Evolutionary conservation across 345 rosid genomes (phyloP), one percentile per base, ranked within the genome.

Genomic region (Eucalyptus decipiens): DNA sequence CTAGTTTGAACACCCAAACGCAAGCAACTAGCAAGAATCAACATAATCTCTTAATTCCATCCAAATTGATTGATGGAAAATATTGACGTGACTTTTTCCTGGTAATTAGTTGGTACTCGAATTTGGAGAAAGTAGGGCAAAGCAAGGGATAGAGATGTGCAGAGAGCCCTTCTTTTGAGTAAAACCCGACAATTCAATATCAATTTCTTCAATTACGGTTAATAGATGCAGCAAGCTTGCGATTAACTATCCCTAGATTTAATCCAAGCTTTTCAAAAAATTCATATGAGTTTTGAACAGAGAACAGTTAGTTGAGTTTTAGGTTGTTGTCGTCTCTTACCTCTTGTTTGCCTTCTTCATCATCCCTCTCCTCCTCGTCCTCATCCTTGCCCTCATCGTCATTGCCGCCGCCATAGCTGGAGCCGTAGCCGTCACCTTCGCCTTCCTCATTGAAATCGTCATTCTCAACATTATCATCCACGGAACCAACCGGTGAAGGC

Each of bases 351-450:
- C 42, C 87, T n/a, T 86, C 96, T 1, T 91, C 95, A 1, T 92
- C 95, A 3, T 93, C 94, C 3, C 83, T 95, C 5, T 93, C 95
- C 10, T 90, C 95, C 0, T 92, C 95, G 0, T 91, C 95, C 1
- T 92, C 96, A 2, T 93, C 94, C 3, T 89, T 93, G 0, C 91
- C 94, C 15, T 58, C 62, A 56, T 56, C 13, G 1, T 24, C 62
- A 56, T 56, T 56, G 62, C 30, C 62, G 1, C 10, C 62, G 1
- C 62, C 62, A 10, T 24, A 56, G 62, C 30, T 23, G 6, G 9
- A 56, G 62, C 2, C 30, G 3, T 56, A 56, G 62, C 30, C 12
- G 13, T 56, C 62, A 10, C 62, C 62, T 56, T 56, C 13, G 30
- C 62, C 62, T 56, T 56, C 62, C 62, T 56, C 62, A 56, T 56